A percentile compares a stretch with the other conserved stretches of the same genome.
These are phyloP conservation scores for Cucumis hystrix DNA, from an alignment of 306 rosid species.

Conservation along the genomic window DNA sequence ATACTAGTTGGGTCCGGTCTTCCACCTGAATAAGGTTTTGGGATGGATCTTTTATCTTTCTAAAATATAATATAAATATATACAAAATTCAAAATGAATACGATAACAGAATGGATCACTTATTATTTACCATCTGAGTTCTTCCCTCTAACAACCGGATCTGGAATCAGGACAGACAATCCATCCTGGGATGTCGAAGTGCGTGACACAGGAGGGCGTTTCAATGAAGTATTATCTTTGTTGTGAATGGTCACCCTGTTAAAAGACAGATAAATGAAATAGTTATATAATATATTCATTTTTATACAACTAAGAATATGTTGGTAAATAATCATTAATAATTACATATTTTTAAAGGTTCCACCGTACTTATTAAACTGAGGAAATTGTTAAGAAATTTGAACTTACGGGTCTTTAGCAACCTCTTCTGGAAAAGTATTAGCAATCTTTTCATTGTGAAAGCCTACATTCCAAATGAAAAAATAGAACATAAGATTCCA, in stretches of 20 bases:
- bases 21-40: slow-evolving; percentile 15
- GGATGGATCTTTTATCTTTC: neutral
- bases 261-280: neutral
- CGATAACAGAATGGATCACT: neutral
- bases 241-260: slow-evolving; percentile 19
- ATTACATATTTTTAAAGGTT: neutral
- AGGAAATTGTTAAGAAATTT: neutral
- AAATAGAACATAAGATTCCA: neutral
- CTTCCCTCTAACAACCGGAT: slow-evolving; percentile 26
- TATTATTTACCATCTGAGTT: slow-evolving; percentile 23
- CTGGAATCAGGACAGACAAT: slow-evolving; percentile 23
- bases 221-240: slow-evolving; percentile 29
- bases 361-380: neutral
- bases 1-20: slow-evolving; percentile 18
- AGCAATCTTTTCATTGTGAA: slow-evolving; percentile 22
- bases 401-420: slow-evolving; percentile 27
- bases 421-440: slow-evolving; percentile 28
- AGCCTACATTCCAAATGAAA: slow-evolving; percentile 18
- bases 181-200: slow-evolving; percentile 35
- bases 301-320: neutral
- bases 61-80: too few relatives aligned
- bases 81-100: neutral
- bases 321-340: neutral
- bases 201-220: slow-evolving; percentile 39
- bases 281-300: neutral